These are phyloP conservation scores for Otatea glauca DNA, from an alignment of 176 grass and related monocot species.

Conservation along the genomic window DNA sequence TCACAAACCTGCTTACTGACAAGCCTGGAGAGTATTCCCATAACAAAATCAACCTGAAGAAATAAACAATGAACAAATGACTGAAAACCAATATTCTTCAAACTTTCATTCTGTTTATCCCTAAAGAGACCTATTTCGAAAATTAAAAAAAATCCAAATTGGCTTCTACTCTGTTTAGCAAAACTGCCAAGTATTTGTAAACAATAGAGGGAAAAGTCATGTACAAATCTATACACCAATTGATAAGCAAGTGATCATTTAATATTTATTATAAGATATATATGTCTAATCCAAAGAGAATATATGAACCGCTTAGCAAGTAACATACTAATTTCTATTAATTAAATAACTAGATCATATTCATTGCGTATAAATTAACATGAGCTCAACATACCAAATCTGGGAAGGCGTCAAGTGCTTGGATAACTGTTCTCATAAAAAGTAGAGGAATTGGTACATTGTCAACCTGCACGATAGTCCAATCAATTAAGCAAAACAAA, in stretches of 20 bases:
- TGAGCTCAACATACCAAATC: constrained; percentile 69
- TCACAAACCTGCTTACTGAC: constrained; percentile 76
- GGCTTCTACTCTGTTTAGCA: constrained; percentile 11
- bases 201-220: not conserved
- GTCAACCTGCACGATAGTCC: constrained; percentile 67
- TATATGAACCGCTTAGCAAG: not conserved
- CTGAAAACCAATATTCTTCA: constrained; percentile 19
- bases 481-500: constrained; percentile 41
- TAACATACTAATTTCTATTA: constrained; percentile 4
- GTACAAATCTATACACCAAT: constrained; percentile 19
- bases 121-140: constrained; percentile 29
- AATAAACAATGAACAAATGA: constrained; percentile 44
- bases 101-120: not conserved
- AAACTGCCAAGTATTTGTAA: constrained; percentile 12
- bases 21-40: constrained; percentile 92
- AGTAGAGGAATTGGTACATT: constrained; percentile 91
- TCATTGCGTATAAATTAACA: constrained; percentile 10
- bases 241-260: no score
- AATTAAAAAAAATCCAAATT: not conserved
- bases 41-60: constrained; percentile 99
- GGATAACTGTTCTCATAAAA: constrained; percentile 99
- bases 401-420: constrained; percentile 97
- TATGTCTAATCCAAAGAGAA: not conserved
- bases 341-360: constrained; percentile 34
- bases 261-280: no score